These are phyloP conservation scores for Candida glucosophila DNA, from an alignment of 1,139 yeast species.

Conservation along the genomic window DNA sequence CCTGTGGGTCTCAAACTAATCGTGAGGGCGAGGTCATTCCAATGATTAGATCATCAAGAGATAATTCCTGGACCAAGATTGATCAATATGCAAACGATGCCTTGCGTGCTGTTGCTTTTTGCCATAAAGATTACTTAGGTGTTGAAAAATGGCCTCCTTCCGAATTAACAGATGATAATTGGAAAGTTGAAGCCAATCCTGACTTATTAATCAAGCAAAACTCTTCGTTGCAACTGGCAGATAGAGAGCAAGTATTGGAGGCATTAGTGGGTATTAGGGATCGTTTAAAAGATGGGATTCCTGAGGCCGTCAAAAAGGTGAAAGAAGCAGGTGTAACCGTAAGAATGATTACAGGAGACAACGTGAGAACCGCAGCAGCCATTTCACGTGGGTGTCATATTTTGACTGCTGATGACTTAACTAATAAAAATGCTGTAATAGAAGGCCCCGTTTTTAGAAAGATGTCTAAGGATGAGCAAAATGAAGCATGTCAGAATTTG, in stretches of 20 bases:
- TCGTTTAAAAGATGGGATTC: conserved; percentile 88
- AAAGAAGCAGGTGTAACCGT: conserved; percentile 88
- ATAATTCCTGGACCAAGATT: conserved; percentile 37
- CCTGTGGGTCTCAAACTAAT: conserved; percentile 38
- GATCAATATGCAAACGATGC: conserved; percentile 66
- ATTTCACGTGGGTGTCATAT: conserved; percentile 85
- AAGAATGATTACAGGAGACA: conserved; percentile 97
- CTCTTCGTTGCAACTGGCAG: conserved; percentile 8
- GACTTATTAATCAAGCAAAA: conserved; percentile 28
- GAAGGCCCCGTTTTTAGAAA: conserved; percentile 88
- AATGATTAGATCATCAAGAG: conserved; percentile 24
- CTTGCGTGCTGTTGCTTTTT: conserved; percentile 77
- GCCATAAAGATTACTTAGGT: conserved; percentile 59
- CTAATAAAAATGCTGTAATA: conserved; percentile 60
- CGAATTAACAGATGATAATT: conserved; percentile 20
- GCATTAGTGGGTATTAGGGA: conserved; percentile 88
- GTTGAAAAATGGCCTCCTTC: conserved; percentile 59
- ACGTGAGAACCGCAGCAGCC: conserved; percentile 80
- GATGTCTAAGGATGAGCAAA: conserved; percentile 50
- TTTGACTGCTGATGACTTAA: conserved; percentile 42
- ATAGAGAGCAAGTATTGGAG: conserved; percentile 43
- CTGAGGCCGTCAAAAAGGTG: conserved; percentile 78
- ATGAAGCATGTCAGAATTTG: conserved; percentile 55
- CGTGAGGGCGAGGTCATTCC: conserved; percentile 11
- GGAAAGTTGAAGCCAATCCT: conserved; percentile 38